phyloP scores from a whole-genome alignment of 1,284 basidiomycete genomes.

The Hymenochaete sp. region DNA sequence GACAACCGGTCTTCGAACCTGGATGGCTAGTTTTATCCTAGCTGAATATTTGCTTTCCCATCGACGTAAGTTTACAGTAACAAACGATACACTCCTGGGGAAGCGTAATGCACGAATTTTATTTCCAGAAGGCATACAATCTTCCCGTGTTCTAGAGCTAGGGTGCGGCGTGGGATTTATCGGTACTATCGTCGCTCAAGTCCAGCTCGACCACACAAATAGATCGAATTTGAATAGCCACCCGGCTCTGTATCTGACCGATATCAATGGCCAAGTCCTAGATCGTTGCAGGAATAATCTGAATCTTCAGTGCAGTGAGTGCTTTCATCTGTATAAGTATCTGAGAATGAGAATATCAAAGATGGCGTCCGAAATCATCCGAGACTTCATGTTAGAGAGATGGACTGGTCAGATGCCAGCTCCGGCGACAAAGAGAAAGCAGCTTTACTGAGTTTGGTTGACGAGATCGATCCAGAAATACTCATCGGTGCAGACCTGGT shows the following conservation, averaged over 20 bases:
- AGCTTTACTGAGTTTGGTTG: conserved; percentile 29
- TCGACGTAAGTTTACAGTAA: conserved; percentile 32
- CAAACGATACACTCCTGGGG: not conserved
- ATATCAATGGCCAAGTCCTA: conserved; percentile 59
- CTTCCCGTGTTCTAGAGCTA: conserved; percentile 52
- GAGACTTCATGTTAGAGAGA: conserved; percentile 32
- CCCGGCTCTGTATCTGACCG: conserved; percentile 48
- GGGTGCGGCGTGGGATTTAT: conserved; percentile 69
- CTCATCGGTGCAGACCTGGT: conserved; percentile 69
- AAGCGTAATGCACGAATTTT: conserved; percentile 5
- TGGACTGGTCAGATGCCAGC: conserved; percentile 63
- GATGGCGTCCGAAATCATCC: conserved; percentile 45
- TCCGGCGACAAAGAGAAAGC: conserved; percentile 24
- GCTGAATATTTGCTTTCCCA: conserved; percentile 51
- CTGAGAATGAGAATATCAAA: conserved; percentile 22
- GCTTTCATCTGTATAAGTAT: conserved; percentile 1
- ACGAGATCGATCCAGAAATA: conserved; percentile 40
- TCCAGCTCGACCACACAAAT: conserved; percentile 33
- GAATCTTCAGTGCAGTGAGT: conserved; percentile 54
- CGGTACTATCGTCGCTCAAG: conserved; percentile 47
- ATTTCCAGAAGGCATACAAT: conserved; percentile 38
- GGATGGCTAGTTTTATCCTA: conserved; percentile 63
- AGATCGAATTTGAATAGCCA: conserved; percentile 8
- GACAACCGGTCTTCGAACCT: conserved; percentile 70
- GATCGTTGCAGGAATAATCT: conserved; percentile 50